phyloP scores from a whole-genome alignment of 352 stramenopile species.

The Globisporangium cederbergense region DNA sequence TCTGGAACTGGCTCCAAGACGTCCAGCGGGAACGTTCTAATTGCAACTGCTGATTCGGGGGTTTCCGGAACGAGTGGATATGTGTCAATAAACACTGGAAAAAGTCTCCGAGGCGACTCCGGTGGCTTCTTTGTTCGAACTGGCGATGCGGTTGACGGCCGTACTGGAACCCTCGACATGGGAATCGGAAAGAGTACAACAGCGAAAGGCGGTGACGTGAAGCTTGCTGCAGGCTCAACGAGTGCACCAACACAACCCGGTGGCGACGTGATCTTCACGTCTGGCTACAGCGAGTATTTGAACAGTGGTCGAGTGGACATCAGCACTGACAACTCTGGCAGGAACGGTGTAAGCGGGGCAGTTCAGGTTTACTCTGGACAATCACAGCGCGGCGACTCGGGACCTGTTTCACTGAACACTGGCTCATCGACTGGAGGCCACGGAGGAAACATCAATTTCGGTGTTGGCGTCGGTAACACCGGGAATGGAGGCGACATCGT shows the following conservation, averaged over 20 bases:
- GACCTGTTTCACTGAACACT: constrained; percentile 64
- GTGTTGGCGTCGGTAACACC: constrained; percentile 47
- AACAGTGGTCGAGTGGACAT: constrained; percentile 84
- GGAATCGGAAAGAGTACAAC: constrained; percentile 57
- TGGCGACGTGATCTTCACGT: constrained; percentile 73
- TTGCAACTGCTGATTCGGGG: constrained; percentile 68
- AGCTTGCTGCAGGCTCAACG: constrained; percentile 59
- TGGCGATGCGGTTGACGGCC: constrained; percentile 44
- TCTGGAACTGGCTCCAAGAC: constrained; percentile 37
- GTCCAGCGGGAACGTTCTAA: constrained; percentile 50
- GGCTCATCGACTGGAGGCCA: constrained; percentile 52
- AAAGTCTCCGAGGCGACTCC: constrained; percentile 50
- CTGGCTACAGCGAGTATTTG: constrained; percentile 54
- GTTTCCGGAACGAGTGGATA: constrained; percentile 65
- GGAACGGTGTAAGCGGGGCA: constrained; percentile 68
- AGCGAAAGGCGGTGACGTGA: constrained; percentile 66
- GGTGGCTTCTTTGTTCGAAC: constrained; percentile 54
- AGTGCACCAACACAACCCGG: constrained; percentile 42
- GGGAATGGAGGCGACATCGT: constrained; percentile 68
- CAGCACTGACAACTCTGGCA: constrained; percentile 69
- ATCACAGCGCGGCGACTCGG: constrained; percentile 53
- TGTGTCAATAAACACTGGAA: constrained; percentile 56
- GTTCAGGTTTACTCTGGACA: constrained; percentile 62
- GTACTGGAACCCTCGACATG: constrained; percentile 38
- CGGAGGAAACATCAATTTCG: constrained; percentile 63